Evolutionary conservation across 441 rosid genomes (phyloP), one percentile per base, ranked within the genome.

Genomic region (Breynia disticha): DNA sequence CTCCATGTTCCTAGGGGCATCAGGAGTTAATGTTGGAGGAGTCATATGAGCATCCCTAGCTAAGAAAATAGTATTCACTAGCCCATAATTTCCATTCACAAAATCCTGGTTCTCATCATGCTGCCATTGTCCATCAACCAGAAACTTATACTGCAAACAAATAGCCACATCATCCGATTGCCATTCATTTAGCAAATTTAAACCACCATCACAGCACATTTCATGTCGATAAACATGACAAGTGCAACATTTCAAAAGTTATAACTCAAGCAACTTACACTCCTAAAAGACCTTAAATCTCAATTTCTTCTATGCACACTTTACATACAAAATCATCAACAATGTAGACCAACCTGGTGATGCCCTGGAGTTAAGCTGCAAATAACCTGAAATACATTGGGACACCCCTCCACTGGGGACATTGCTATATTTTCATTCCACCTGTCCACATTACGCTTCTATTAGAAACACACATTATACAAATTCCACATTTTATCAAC

Each of bases 351-450:
- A 63, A 94, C 99, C 97, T 94, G 91, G 72, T 94, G 99, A 65
- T 67, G 76, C 61, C 97, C 99, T 3, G 97, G 96, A 0, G 87
- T 63, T 78, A 94, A 53, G 79, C 79, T 78, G 64, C 81, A 81
- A 63, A 94, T 63, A 49, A 77, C 85, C 76, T 90, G 99, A 79
- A 87, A 94, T 42, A 89, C 96, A 32, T 81, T 77, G 16, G 95
- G 91, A 67, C 95, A 85, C 10, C 91, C 96, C 71, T 90, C 99
- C 59, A 82, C 67, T 11, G 95, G 97, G 55, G 96, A 86, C 97
- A 94, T 80, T 4, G 84, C 83, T 63, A 87, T 60, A 69, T 59
- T 88, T 17, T 85, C 87, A 16, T 72, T 60, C 97, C 95, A 90
- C 74, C 99, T 94, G 81, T 21, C 53, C 50, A 65, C 38, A 73